A percentile compares a stretch with the other conserved stretches of the same genome.
Conservation (phyloP, 2,329 filamentous ascomycete species). For the Aspergillus quadrilineatus region DNA sequence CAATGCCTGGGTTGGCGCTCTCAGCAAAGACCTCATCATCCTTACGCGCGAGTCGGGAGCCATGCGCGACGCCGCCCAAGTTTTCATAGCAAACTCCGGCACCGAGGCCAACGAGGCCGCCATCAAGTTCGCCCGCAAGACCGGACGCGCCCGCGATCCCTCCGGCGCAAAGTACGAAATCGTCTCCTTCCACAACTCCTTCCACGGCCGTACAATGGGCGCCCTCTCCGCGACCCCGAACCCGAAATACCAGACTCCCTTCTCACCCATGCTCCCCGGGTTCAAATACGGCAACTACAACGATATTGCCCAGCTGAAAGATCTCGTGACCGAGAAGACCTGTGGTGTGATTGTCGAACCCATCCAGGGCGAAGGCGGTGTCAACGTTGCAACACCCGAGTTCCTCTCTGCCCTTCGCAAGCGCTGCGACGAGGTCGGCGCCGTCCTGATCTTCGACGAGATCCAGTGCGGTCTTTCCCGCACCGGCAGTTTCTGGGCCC, state of each 20-base stretch:
- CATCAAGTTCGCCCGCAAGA: conserved; percentile 94
- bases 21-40: conserved; percentile 81
- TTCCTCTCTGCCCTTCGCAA: conserved; percentile 82
- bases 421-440: conserved; percentile 81
- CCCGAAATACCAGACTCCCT: conserved; percentile 94
- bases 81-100: conserved; percentile 95
- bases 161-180: conserved; percentile 75
- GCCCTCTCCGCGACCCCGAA: conserved; percentile 94
- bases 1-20: conserved; percentile 88
- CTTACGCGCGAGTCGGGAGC: conserved; percentile 75
- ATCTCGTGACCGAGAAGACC: conserved; percentile 77
- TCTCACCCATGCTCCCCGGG: conserved; percentile 91
- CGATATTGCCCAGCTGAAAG: conserved; percentile 68
- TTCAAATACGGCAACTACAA: conserved; percentile 87
- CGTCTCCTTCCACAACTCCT: conserved; percentile 86
- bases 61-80: conserved; percentile 76
- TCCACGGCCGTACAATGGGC: conserved; percentile 97
- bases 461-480: conserved; percentile 92
- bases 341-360: conserved; percentile 96
- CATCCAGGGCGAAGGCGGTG: conserved; percentile 94
- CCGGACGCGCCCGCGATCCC: conserved; percentile 72
- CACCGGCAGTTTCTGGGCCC: conserved; percentile 89
- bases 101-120: conserved; percentile 97
- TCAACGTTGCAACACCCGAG: conserved; percentile 77
- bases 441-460: conserved; percentile 90